Conservation (phyloP, 2,329 filamentous ascomycete genomes). For the Tolypocladium endophyticum region DNA sequence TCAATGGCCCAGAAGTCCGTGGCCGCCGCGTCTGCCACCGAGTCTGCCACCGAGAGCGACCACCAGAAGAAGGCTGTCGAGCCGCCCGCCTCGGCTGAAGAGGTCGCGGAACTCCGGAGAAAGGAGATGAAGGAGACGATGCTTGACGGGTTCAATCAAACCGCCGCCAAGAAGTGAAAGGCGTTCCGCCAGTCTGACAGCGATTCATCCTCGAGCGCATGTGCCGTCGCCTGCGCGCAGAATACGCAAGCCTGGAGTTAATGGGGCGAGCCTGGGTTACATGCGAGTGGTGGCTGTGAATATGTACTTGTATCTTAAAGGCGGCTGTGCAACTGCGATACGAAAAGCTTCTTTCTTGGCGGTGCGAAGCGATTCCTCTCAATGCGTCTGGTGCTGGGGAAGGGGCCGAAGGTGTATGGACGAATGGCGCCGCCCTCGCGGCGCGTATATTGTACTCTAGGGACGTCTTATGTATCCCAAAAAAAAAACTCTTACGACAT, state of each 20-base stretch:
- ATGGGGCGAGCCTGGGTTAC: background rate
- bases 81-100: constrained; percentile 6
- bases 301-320: background rate
- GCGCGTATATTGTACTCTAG: background rate
- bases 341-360: background rate
- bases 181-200: background rate
- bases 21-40: constrained; percentile 10
- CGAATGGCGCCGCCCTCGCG: background rate
- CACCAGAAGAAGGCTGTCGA: constrained; percentile 8
- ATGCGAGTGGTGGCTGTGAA: background rate
- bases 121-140: constrained; percentile 26
- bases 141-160: constrained; percentile 28
- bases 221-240: background rate
- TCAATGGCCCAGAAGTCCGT: constrained; percentile 46
- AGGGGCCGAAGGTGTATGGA: background rate
- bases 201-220: background rate
- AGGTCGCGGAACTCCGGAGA: constrained; percentile 7
- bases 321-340: background rate
- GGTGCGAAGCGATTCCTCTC: background rate
- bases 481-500: background rate
- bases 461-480: background rate
- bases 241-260: background rate
- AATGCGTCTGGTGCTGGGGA: background rate
- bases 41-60: constrained; percentile 7
- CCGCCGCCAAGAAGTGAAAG: constrained; percentile 19